phyloP scores from a whole-genome alignment of 371 early-diverging fungal genomes.

The Rhizomucor miehei region DNA sequence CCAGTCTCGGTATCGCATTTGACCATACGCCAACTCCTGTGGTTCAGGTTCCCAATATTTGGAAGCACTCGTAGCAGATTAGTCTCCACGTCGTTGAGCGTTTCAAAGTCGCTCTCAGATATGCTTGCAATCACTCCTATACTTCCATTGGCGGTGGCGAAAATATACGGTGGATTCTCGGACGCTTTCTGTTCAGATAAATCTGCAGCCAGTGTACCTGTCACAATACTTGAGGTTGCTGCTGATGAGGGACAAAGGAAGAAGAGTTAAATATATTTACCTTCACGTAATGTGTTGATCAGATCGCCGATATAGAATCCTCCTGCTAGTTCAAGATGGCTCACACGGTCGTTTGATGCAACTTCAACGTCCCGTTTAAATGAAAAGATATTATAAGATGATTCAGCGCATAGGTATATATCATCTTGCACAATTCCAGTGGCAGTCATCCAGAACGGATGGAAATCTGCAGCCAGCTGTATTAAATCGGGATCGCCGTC shows the following conservation, averaged over 20 bases:
- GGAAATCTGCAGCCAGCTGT: conserved; percentile 62
- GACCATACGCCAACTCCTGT: conserved; percentile 66
- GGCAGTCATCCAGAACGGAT: conserved; percentile 67
- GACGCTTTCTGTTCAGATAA: not conserved
- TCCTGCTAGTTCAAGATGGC: conserved; percentile 58
- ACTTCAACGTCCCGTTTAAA: conserved; percentile 43
- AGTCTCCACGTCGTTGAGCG: conserved; percentile 62
- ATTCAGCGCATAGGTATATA: conserved; percentile 63
- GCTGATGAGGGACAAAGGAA: no score
- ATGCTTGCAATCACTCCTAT: conserved; percentile 77
- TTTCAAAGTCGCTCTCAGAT: conserved; percentile 48
- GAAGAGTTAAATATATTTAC: conserved; percentile 34
- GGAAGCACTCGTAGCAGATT: conserved; percentile 55
- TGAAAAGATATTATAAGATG: conserved; percentile 59
- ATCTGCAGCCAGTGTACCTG: conserved; percentile 1
- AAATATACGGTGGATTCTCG: conserved; percentile 43
- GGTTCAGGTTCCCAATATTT: conserved; percentile 60
- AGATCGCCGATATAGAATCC: conserved; percentile 81
- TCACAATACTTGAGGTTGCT: not conserved
- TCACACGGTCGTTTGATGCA: conserved; percentile 20
- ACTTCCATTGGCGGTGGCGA: conserved; percentile 76
- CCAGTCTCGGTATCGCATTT: conserved; percentile 41
- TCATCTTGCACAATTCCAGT: conserved; percentile 63
- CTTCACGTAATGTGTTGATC: conserved; percentile 74
- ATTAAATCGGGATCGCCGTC: conserved; percentile 35